These are phyloP conservation scores for Xylariaceae sp. DNA, from an alignment of 2,329 filamentous ascomycete genomes.

Conservation along the genomic window DNA sequence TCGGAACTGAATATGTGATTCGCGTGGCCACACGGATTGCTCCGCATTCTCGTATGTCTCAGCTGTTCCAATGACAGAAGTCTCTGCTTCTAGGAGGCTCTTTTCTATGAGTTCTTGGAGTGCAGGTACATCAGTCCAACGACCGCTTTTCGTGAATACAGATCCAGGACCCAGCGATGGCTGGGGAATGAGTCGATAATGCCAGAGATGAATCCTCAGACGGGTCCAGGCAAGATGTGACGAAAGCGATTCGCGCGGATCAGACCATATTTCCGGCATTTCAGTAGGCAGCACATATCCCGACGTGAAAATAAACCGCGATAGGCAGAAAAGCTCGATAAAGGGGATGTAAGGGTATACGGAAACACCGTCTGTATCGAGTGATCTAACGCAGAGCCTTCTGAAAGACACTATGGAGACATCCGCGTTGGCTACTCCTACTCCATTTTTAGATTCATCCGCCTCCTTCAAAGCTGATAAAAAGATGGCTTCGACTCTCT, in stretches of 20 bases:
- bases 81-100: constrained; percentile 46
- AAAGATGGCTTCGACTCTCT: constrained; percentile 30
- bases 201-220: constrained; percentile 73
- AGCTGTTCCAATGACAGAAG: constrained; percentile 13
- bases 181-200: constrained; percentile 63
- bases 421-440: background rate
- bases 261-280: constrained; percentile 37
- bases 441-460: background rate
- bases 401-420: constrained; percentile 26
- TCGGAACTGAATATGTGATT: constrained; percentile 69
- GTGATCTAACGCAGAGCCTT: constrained; percentile 60
- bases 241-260: constrained; percentile 39
- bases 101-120: constrained; percentile 55
- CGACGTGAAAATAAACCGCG: constrained; percentile 56
- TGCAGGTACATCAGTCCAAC: constrained; percentile 62
- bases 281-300: constrained; percentile 22
- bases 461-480: constrained; percentile 39
- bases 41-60: constrained; percentile 28
- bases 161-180: constrained; percentile 57
- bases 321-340: constrained; percentile 81
- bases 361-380: constrained; percentile 82
- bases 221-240: constrained; percentile 58
- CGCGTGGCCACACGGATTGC: constrained; percentile 42
- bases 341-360: constrained; percentile 83
- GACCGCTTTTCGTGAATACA: constrained; percentile 57